A percentile compares a stretch with the other conserved stretches of the same genome.
These are phyloP conservation scores for Inga leiocalycina DNA, from an alignment of 306 rosid genomes.

Conservation along the genomic window DNA sequence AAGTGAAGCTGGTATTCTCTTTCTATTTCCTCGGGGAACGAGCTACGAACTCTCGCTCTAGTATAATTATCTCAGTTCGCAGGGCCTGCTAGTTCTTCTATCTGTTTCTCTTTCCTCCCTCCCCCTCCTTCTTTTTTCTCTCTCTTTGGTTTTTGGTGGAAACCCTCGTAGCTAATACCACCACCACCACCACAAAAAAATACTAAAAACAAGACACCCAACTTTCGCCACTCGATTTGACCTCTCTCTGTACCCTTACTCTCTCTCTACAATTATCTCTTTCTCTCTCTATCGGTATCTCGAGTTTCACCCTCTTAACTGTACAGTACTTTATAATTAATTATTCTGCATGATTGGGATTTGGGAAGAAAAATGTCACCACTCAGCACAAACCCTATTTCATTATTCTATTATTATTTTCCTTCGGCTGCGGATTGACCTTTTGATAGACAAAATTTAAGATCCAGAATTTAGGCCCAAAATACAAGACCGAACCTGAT, in stretches of 20 bases:
- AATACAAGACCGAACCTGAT: not conserved
- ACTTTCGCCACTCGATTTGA: constrained; percentile 90
- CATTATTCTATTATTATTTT: not conserved
- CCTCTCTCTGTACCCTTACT: constrained; percentile 37
- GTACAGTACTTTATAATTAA: constrained; percentile 22
- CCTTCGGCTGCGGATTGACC: not conserved
- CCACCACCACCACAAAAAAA: constrained; percentile 64
- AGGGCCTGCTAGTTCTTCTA: constrained; percentile 3
- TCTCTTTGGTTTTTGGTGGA: constrained; percentile 36
- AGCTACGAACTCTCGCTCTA: constrained; percentile 43
- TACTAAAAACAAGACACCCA: constrained; percentile 50
- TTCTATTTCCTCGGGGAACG: constrained; percentile 32
- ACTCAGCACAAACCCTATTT: not conserved
- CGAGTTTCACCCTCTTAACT: constrained; percentile 24
- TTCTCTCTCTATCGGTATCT: constrained; percentile 36
- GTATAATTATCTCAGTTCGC: constrained; percentile 51
- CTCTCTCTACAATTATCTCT: constrained; percentile 16
- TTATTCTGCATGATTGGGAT: constrained; percentile 43
- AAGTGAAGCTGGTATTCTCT: constrained; percentile 15
- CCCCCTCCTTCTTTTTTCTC: not conserved
- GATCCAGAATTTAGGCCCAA: constrained; percentile 4
- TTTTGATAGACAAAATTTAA: constrained; percentile 8
- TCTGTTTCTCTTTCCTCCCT: not conserved
- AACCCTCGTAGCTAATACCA: constrained; percentile 54
- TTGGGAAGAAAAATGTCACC: constrained; percentile 35